Evolutionary conservation across 306 rosid genomes (phyloP).

Genomic region (Oxytropis ochrocephala): DNA sequence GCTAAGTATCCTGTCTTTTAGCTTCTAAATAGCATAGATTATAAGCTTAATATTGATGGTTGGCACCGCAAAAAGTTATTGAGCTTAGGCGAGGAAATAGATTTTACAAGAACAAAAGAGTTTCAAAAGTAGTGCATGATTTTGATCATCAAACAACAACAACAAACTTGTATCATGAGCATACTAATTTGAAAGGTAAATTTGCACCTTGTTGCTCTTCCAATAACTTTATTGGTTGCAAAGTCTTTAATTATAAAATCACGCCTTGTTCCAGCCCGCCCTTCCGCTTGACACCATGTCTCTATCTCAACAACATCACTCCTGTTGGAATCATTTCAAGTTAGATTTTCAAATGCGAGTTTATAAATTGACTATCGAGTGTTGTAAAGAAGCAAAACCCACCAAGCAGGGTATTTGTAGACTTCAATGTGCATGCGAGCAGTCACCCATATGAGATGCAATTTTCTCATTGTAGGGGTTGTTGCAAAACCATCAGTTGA

Average conservation of each 20-base stretch:
- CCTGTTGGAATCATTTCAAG: conserved; percentile 39
- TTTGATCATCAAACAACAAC: no score
- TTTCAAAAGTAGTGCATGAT: no score
- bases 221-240: conserved; percentile 70
- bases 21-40: background rate
- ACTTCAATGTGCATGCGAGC: conserved; percentile 99
- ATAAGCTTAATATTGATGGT: background rate
- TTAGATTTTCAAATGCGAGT: conserved; percentile 12
- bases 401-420: conserved; percentile 97
- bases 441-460: conserved; percentile 95
- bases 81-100: background rate
- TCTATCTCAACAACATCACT: conserved; percentile 95
- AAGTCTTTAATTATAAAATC: conserved; percentile 83
- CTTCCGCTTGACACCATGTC: conserved; percentile 94
- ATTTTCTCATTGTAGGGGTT: conserved; percentile 86
- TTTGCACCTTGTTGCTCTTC: conserved; percentile 90
- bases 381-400: conserved; percentile 16
- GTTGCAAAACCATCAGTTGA: conserved; percentile 96
- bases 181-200: no score
- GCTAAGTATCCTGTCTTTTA: background rate
- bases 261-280: conserved; percentile 90
- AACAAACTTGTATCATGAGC: background rate
- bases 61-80: background rate
- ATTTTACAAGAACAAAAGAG: background rate
- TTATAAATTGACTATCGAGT: background rate